Evolutionary conservation across 306 rosid genomes (phyloP), one percentile per base, ranked within the genome.

Genomic region (Dalbergia cochinchinensis): DNA sequence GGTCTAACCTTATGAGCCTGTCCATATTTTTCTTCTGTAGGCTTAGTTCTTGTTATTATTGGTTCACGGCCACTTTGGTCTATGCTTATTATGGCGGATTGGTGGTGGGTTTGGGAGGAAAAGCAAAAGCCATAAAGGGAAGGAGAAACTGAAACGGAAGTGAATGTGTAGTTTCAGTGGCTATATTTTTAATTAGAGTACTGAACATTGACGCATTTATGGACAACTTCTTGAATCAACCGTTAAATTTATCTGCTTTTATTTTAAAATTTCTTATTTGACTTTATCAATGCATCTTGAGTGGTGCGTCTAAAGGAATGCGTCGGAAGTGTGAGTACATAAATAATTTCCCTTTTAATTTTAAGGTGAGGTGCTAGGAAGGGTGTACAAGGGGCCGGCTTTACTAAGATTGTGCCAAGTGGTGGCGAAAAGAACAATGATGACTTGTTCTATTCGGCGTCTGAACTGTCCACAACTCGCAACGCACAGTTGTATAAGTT

Each of bases 1-100:
- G 97, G 13, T 94, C 98, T 79, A 94, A 65, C 85, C 80, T 88
- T 71, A 92, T 89, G 77, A 94, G 94, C 79, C 97, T 84, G 68
- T 92, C 97, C 98, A 91, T 94, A 35, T 44, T 82, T 63, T 82
- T 63, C 48, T 73, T 41, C 1, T 22, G 8, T 53, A 33, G 53
- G 60, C 3, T 47, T 57, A 13, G 65, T 51, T 5, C 31, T 54
- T 63, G 53, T 35, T 37, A 37, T 37, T 37, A 3, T 26, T 73
- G n/a, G 60, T 65, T 54, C 45, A 55, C 51, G 48, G 4, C 50
- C 45, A 13, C 20, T 35, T 45, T 33, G 39, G 47, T 42, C 59
- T 73, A 20, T 51, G 60, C 44, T 58, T 64, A 63, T 76, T 22
- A 18, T 7, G 18, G 26, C 8, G 12, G 22, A 7, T 59, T 31